Percentiles rank a stretch among this genome's conserved stretches.
These are phyloP conservation scores for Saccharomycopsis fermentans DNA, from an alignment of 805 yeast genomes.

Conservation along the genomic window DNA sequence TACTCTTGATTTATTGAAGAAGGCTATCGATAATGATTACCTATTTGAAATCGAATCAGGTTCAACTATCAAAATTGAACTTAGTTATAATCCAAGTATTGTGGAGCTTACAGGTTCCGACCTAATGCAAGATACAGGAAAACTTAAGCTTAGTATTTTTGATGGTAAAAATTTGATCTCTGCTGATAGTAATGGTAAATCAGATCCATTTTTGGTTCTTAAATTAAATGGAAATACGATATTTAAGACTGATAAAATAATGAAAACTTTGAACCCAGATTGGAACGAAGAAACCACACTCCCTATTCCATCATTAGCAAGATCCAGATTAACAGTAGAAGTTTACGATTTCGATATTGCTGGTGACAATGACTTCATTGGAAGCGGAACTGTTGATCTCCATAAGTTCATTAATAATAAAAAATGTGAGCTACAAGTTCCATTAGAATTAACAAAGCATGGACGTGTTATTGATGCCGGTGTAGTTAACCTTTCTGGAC, in stretches of 20 bases:
- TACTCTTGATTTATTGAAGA: constrained; percentile 45
- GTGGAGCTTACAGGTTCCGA: constrained; percentile 46
- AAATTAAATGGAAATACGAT: constrained; percentile 43
- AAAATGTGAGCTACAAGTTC: constrained; percentile 36
- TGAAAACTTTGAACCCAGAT: constrained; percentile 59
- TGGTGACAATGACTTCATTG: constrained; percentile 55
- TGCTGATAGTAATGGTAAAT: constrained; percentile 64
- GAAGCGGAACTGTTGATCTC: constrained; percentile 41
- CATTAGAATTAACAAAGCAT: constrained; percentile 24
- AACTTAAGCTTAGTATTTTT: constrained; percentile 43
- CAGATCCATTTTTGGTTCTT: constrained; percentile 60
- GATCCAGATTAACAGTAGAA: constrained; percentile 37
- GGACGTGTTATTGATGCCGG: constrained; percentile 47
- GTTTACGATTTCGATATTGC: constrained; percentile 75
- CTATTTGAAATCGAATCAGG: constrained; percentile 34
- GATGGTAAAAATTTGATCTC: constrained; percentile 45
- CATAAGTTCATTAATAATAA: constrained; percentile 36
- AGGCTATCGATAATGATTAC: constrained; percentile 37
- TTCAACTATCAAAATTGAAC: constrained; percentile 32
- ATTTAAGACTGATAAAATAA: constrained; percentile 49
- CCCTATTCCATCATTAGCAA: constrained; percentile 53
- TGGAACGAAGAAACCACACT: constrained; percentile 64
- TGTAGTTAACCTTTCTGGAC: constrained; percentile 38
- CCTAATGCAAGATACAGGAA: constrained; percentile 60
- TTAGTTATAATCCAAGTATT: constrained; percentile 53